Base-by-base conservation (phyloP, 1,284 basidiomycete species). In the Cutaneotrichosporon sp. region DNA sequence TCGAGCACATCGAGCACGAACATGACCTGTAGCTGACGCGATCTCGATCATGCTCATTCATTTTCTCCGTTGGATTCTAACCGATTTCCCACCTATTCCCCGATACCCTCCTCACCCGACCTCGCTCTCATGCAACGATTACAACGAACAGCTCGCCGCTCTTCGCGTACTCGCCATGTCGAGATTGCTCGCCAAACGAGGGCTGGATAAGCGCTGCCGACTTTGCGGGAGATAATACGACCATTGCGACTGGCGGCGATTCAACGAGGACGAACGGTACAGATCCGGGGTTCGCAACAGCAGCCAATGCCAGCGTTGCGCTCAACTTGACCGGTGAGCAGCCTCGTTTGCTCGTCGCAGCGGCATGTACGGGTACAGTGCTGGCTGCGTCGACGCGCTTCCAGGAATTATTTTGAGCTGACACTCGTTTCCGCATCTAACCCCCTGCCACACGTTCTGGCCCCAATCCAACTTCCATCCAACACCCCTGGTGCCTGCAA, bases 81-180 rank as follows among this genome's bases (percentile, higher is more conserved):
- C 34, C 10, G 17, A 12, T 12, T 35, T 17, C 29, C 20, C 25
- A 11, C 4, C 33, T 16, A 6, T 17, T 35, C 19, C 5, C 20
- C 11, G 22, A 5, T 25, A 46, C 44, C 10, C 3, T 10, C 12
- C 24, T 17, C 6, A 20, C n/a, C 17, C 16, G 27, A 17, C 12
- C 10, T 20, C 19, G 12, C 17, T 14, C 19, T 45, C 14, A 35
- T 9, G 7, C n/a, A n/a, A n/a, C n/a, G n/a, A n/a, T n/a, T n/a
- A n/a, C n/a, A n/a, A n/a, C n/a, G n/a, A n/a, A n/a, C n/a, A 68
- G 66, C 44, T 67, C 67, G 5, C 64, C 68, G 9, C 45, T 66
- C 5, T 57, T 71, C 49, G 20, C 26, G 2, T 68, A 65, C 46
- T 29, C 33, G n/a, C 66, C 68, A 25, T 67, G 66, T 45, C 61